Evolutionary conservation across 371 early-diverging fungal genomes (phyloP).

Genomic region (Mucor velutinosus): DNA sequence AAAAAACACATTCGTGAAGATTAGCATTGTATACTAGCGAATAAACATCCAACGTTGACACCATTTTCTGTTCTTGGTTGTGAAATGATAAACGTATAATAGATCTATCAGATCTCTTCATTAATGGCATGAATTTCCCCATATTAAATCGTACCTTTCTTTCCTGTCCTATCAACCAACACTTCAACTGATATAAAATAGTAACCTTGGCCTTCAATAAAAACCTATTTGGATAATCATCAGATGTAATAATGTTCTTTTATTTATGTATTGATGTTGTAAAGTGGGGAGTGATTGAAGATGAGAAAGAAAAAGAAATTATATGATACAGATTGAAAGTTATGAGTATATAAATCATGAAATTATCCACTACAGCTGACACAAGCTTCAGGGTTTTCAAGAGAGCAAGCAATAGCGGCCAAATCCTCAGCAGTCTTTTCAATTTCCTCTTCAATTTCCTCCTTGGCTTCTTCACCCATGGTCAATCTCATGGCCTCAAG

Average conservation of each 20-base stretch:
- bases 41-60: neutral
- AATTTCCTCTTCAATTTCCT: slow-evolving; percentile 23
- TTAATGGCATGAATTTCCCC: too few relatives aligned
- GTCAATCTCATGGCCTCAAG: slow-evolving; percentile 86
- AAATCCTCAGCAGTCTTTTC: slow-evolving; percentile 43
- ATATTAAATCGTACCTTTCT: too few relatives aligned
- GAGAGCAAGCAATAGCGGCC: slow-evolving; percentile 65
- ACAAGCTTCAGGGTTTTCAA: slow-evolving; percentile 89
- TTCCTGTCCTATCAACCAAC: too few relatives aligned
- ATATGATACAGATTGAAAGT: neutral
- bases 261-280: neutral
- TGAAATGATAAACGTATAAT: too few relatives aligned
- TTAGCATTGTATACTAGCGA: neutral
- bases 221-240: neutral
- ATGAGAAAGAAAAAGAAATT: neutral
- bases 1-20: neutral
- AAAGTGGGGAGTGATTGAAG: neutral
- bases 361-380: slow-evolving; percentile 84
- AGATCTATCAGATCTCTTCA: too few relatives aligned
- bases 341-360: neutral
- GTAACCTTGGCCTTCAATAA: neutral
- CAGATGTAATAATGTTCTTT: neutral
- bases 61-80: too few relatives aligned
- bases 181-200: too few relatives aligned
- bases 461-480: slow-evolving; percentile 37